phyloP scores from a whole-genome alignment of 441 rosid species.

The Euphorbia corollata region DNA sequence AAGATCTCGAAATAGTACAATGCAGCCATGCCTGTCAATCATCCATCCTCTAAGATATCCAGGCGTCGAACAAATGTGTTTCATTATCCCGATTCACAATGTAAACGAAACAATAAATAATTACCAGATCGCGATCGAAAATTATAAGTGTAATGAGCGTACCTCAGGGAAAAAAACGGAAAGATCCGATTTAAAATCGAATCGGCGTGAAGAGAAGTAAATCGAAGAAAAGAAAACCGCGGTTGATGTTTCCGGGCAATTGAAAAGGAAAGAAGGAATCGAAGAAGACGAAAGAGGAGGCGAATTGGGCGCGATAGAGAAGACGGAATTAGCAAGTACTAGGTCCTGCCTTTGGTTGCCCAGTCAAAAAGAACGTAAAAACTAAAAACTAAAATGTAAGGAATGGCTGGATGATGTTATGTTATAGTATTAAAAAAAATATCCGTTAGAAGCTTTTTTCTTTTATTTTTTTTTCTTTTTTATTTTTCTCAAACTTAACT shows the following conservation, averaged over 20 bases:
- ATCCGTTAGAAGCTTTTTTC: not conserved
- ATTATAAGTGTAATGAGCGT: slow-evolving; percentile 16
- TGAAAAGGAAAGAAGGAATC: slow-evolving; percentile 18
- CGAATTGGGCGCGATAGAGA: slow-evolving; percentile 40
- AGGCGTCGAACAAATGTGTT: not conserved
- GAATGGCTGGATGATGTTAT: slow-evolving; percentile 14
- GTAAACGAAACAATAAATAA: not conserved
- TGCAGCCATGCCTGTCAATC: slow-evolving; percentile 19
- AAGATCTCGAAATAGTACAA: slow-evolving; percentile 22
- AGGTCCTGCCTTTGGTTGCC: slow-evolving; percentile 22
- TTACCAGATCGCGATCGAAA: slow-evolving; percentile 18
- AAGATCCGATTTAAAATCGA: slow-evolving; percentile 7
- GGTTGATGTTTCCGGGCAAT: too few relatives aligned
- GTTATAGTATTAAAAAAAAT: not conserved
- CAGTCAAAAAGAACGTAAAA: slow-evolving; percentile 25
- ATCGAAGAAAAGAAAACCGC: slow-evolving; percentile 1
- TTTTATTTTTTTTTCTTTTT: not conserved
- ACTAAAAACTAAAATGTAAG: too few relatives aligned
- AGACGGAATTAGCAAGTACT: slow-evolving; percentile 28
- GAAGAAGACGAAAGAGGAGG: slow-evolving; percentile 32
- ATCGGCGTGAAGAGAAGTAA: slow-evolving; percentile 1
- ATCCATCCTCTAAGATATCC: not conserved
- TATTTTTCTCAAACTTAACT: not conserved
- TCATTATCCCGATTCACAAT: not conserved
- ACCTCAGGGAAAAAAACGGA: slow-evolving; percentile 21